Base-by-base conservation (phyloP, 2,329 filamentous ascomycete genomes). In the Dactylonectria estremocensis region DNA sequence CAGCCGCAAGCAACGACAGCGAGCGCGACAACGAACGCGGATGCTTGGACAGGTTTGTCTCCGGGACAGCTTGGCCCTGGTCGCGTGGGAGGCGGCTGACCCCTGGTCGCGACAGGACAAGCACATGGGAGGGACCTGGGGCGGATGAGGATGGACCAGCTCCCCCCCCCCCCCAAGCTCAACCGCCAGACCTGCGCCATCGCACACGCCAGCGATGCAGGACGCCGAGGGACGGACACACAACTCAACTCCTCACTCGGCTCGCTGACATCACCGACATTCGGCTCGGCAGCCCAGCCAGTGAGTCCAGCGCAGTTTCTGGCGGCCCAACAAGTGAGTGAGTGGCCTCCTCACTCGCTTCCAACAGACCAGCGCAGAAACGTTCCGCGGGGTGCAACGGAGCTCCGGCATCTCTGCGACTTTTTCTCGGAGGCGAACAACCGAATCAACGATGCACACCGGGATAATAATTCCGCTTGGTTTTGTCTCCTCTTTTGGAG, bases 201-300 rank as follows among this genome's bases (percentile, higher is more conserved):
- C 33, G 46, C 43, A 43, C 46, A 49, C 40, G 40, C 52, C 52
- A 63, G 46, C 43, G n/a, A 31, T 46, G 45, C 53, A 48, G n/a
- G 33, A 56, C 35, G 50, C 45, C 60, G 43, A 63, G 57, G 45
- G 40, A 37, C 56, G 31, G 58, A 63, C 68, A 67, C 49, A 72
- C 61, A 61, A 59, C 49, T 61, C n/a, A 53, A 53, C 46, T 37
- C 18, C 24, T 16, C 50, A 55, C 52, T 56, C 53, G 62, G 60
- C 61, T 74, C 64, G 67, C 72, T 76, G 72, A 75, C 73, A 75
- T 75, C 72, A 76, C 73, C 57, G 37, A 62, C 65, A 24, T 18
- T 55, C 50, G 46, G 50, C 58, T 61, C 48, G 50, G 52, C 46
- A 53, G 48, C 35, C 24, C 35, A 53, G 45, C 24, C 24, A 28